Evolutionary conservation across 2,329 filamentous ascomycete genomes (phyloP).

Genomic region (Pseudogymnoascus sp.): DNA sequence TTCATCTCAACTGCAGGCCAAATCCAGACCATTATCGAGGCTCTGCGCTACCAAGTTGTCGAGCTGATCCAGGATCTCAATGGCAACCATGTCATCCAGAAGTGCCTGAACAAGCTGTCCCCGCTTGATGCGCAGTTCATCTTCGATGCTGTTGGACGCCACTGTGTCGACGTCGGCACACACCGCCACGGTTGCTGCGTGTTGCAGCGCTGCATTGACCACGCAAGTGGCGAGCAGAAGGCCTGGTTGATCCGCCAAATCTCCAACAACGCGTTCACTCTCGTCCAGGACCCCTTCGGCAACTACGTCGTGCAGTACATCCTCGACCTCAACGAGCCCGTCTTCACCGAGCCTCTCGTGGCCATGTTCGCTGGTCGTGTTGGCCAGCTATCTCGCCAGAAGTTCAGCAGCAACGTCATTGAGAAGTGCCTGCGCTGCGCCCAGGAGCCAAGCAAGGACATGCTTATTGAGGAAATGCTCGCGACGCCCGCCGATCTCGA

Average conservation of each 20-base stretch:
- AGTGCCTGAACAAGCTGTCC: conserved; percentile 91
- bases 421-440: conserved; percentile 92
- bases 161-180: conserved; percentile 87
- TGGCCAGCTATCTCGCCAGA: conserved; percentile 76
- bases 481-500: conserved; percentile 67
- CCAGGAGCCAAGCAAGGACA: conserved; percentile 62
- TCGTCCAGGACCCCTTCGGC: conserved; percentile 94
- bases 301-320: conserved; percentile 99
- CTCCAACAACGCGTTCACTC: conserved; percentile 74
- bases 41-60: conserved; percentile 76
- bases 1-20: conserved; percentile 82
- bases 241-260: conserved; percentile 78
- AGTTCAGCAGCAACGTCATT: conserved; percentile 98
- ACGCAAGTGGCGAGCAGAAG: conserved; percentile 86
- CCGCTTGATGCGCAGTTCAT: conserved; percentile 87
- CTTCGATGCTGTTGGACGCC: conserved; percentile 81
- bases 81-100: conserved; percentile 98
- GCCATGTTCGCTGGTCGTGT: conserved; percentile 67
- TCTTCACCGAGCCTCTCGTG: conserved; percentile 84
- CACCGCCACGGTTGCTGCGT: conserved; percentile 98
- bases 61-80: conserved; percentile 95
- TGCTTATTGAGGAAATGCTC: conserved; percentile 78
- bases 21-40: conserved; percentile 77
- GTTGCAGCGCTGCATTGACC: conserved; percentile 94
- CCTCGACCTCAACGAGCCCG: conserved; percentile 79